Evolutionary conservation across 371 early-diverging fungal species (phyloP), one percentile per base, ranked within the genome.

Genomic region (Rhizopus arrhizus): DNA sequence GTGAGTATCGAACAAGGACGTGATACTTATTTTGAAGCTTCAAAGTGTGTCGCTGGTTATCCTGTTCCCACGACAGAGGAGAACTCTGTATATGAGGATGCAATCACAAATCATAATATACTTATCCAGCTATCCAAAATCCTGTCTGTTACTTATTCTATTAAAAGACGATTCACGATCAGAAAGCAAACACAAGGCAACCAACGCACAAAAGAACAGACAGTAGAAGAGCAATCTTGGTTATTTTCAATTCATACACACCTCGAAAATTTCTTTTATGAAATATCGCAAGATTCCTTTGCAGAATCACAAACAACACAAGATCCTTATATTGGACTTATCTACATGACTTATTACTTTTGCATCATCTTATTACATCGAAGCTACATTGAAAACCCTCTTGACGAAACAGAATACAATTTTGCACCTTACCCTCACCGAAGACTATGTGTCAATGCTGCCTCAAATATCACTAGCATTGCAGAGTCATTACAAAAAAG

Each of bases 261-360:
- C 54, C 56, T 81, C 9, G 81, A 81, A 41, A 81, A 73, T 38
- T 76, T 75, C 49, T 34, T 78, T 6, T 78, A 71, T 40, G 81
- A 81, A 59, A 54, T 86, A 7, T 83, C 87, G 33, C 66, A 75
- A 59, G 64, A 77, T 42, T 64, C 76, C 66, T 64, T 83, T 66
- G 59, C 70, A 66, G 64, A 86, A 59, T 66, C 72, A 57, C 65
- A 79, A 66, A 54, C 78, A 59, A 61, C 83, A 66, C 53, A 49
- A 8, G 76, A 74, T 48, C 61, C 64, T 2, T 76, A 69, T 59
- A 66, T 71, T 36, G 78, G 77, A 1, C 74, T 76, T 48, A 67
- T 91, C 12, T 91, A 92, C 64, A 85, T 93, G 58, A 84, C 89
- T 2, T 95, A 91, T 78, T 89, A 93, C 70, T 87, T 88, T 7